These are phyloP conservation scores for Mortierella sp. DNA, from an alignment of 371 early-diverging fungal genomes.

Conservation along the genomic window DNA sequence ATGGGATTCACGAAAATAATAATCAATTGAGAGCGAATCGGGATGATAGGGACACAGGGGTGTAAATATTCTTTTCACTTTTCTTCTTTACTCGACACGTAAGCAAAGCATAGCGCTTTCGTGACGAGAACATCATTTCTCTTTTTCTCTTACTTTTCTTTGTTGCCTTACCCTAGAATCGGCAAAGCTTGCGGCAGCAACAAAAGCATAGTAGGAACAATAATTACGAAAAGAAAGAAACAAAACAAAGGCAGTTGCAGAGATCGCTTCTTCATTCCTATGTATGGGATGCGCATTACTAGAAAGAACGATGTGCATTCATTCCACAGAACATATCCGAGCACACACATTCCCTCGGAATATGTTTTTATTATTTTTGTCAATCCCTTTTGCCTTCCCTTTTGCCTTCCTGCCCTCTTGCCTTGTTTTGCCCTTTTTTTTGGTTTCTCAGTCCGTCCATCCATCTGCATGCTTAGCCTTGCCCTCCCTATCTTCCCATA, in stretches of 20 bases:
- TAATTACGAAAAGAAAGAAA: neutral
- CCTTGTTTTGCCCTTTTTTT: neutral
- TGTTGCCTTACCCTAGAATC: neutral
- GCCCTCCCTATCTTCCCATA: neutral
- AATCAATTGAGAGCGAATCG: neutral
- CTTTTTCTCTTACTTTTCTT: too few species aligned
- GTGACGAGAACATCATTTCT: neutral
- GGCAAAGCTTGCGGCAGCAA: neutral
- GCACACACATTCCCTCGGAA: too few species aligned
- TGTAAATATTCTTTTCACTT: too few species aligned
- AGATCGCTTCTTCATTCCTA: too few species aligned
- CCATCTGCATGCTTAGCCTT: neutral
- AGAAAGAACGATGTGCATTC: too few species aligned
- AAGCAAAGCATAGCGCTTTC: conserved; percentile 6
- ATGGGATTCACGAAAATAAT: neutral
- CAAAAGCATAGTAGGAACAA: neutral
- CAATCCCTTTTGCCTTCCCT: too few species aligned
- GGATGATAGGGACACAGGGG: neutral
- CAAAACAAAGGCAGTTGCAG: too few species aligned
- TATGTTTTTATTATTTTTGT: too few species aligned
- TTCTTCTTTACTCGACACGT: neutral
- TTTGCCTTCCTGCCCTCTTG: too few species aligned
- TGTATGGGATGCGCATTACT: too few species aligned
- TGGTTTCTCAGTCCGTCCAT: neutral
- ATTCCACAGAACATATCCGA: too few species aligned